Conservation (phyloP, 768 basidiomycete genomes). For the Goffeauzyma gilvescens region DNA sequence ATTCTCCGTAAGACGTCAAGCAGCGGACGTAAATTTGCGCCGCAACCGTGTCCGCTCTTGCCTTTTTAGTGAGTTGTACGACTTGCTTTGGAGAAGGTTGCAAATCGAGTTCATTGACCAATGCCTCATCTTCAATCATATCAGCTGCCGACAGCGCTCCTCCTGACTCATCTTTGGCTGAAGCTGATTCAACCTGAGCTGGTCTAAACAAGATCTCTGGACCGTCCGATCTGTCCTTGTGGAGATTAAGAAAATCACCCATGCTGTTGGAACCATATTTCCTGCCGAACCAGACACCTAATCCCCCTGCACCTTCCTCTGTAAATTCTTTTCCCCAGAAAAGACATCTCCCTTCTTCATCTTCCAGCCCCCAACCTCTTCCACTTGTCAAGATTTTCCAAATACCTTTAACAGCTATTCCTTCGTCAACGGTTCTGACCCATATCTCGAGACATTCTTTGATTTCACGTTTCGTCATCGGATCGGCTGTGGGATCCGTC, state of each 20-base stretch:
- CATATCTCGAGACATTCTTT: slow-evolving; percentile 50
- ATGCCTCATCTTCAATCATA: not conserved
- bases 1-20: slow-evolving; percentile 48
- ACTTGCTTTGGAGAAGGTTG: no score
- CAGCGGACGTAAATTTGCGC: no score
- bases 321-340: slow-evolving; percentile 27
- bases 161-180: not conserved
- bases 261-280: slow-evolving; percentile 33
- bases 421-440: slow-evolving; percentile 45
- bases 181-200: no score
- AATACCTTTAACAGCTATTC: slow-evolving; percentile 41
- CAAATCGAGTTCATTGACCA: not conserved
- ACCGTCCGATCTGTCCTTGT: no score
- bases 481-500: slow-evolving; percentile 39
- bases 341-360: slow-evolving; percentile 41
- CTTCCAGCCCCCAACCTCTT: slow-evolving; percentile 32
- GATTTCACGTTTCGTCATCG: slow-evolving; percentile 43
- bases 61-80: slow-evolving; percentile 5
- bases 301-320: slow-evolving; percentile 36
- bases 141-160: no score
- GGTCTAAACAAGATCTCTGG: no score
- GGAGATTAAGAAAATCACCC: not conserved
- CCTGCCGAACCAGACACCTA: slow-evolving; percentile 33
- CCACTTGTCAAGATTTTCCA: slow-evolving; percentile 41
- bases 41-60: no score